Conservation (phyloP, 208 protist genomes). For the Kentomonas sorsogonicus region DNA sequence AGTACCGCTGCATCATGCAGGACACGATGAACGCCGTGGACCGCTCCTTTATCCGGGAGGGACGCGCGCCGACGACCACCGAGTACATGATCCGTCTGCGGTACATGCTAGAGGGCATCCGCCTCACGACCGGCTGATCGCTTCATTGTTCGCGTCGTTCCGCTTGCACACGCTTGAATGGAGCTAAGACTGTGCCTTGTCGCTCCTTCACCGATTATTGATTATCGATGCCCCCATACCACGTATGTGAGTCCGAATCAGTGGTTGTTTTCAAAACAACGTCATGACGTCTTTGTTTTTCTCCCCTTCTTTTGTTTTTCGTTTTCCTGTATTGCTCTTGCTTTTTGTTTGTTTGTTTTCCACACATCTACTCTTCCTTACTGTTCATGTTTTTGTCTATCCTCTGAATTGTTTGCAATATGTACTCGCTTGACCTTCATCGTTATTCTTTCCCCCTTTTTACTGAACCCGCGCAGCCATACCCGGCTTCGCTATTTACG, state of each 20-base stretch:
- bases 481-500: too few relatives aligned
- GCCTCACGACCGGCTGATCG: conserved; percentile 30
- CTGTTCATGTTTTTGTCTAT: too few relatives aligned
- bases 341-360: conserved; percentile 5
- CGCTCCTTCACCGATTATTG: too few relatives aligned
- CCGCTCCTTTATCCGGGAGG: conserved; percentile 69
- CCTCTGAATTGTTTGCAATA: too few relatives aligned
- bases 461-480: too few relatives aligned
- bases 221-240: background rate
- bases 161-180: too few relatives aligned
- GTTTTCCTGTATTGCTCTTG: conserved; percentile 2
- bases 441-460: too few relatives aligned
- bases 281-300: conserved; percentile 12
- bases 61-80: conserved; percentile 45
- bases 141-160: too few relatives aligned
- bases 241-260: background rate
- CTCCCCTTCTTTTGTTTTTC: conserved; percentile 6
- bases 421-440: too few relatives aligned
- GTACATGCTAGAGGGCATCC: conserved; percentile 64
- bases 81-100: conserved; percentile 69
- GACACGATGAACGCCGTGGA: conserved; percentile 73
- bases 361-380: too few relatives aligned
- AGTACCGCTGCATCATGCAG: conserved; percentile 76
- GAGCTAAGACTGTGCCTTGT: too few relatives aligned
- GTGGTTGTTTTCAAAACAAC: too few relatives aligned